These are phyloP conservation scores for Oldenlandia corymbosa DNA, from an alignment of 257 asterid species.

Conservation along the genomic window DNA sequence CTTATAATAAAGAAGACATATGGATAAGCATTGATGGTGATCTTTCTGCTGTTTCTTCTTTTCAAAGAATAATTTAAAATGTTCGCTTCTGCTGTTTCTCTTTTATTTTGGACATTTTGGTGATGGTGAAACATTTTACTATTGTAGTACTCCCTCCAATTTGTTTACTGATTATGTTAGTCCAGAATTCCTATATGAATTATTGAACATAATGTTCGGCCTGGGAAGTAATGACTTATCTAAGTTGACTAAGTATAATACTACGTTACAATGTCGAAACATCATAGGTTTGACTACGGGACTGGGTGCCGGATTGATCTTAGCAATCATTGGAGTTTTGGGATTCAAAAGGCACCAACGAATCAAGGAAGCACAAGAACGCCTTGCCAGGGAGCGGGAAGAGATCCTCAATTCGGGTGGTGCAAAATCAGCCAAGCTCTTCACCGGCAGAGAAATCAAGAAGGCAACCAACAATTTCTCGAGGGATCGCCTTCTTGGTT, in stretches of 20 bases:
- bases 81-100: too few relatives aligned
- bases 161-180: too few relatives aligned
- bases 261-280: neutral
- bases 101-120: too few relatives aligned
- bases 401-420: conserved; percentile 72
- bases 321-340: conserved; percentile 33
- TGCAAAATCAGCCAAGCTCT: conserved; percentile 56
- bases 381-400: conserved; percentile 64
- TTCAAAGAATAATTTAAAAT: too few relatives aligned
- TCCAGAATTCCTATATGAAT: too few relatives aligned
- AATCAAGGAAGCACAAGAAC: conserved; percentile 51
- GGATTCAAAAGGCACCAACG: conserved; percentile 52
- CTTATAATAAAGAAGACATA: too few relatives aligned
- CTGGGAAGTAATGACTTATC: too few relatives aligned
- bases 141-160: too few relatives aligned
- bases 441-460: conserved; percentile 68
- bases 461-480: conserved; percentile 77
- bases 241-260: neutral
- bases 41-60: too few relatives aligned
- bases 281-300: conserved; percentile 59
- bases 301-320: conserved; percentile 42
- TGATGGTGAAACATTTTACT: too few relatives aligned
- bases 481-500: conserved; percentile 74
- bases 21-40: too few relatives aligned
- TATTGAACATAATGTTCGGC: too few relatives aligned